These are phyloP conservation scores for Colletotrichum zoysiae DNA, from an alignment of 2,329 filamentous ascomycete species.

Conservation along the genomic window DNA sequence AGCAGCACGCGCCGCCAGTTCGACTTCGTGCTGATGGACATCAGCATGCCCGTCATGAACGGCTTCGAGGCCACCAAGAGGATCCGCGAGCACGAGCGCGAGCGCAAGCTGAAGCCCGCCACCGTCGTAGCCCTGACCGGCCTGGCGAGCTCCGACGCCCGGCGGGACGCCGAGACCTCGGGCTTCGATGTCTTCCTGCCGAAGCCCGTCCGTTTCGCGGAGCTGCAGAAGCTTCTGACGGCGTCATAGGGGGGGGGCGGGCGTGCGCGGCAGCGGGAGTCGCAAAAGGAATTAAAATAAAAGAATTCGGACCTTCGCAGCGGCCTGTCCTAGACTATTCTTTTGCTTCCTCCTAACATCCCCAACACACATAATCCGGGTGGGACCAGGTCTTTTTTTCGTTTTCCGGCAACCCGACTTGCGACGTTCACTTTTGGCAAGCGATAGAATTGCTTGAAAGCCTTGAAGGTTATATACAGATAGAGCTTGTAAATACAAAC, in stretches of 20 bases:
- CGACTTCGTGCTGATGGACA: constrained; percentile 59
- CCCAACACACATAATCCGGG: neutral
- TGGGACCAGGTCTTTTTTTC: neutral
- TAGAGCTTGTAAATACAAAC: constrained; percentile 2
- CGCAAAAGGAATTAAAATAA: no score
- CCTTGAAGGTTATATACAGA: neutral
- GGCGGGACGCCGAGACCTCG: constrained; percentile 61
- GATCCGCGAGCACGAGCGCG: constrained; percentile 62
- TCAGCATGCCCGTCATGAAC: constrained; percentile 69
- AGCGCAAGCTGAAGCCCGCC: constrained; percentile 54
- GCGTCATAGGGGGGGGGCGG: neutral
- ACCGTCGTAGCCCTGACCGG: constrained; percentile 66
- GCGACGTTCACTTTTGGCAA: neutral
- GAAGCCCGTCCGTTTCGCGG: constrained; percentile 61
- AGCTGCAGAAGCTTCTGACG: constrained; percentile 54
- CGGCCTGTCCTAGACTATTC: no score
- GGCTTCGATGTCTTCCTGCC: constrained; percentile 65
- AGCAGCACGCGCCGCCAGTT: constrained; percentile 45
- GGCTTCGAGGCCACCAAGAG: constrained; percentile 61
- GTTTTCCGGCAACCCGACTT: neutral
- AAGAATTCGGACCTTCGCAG: neutral
- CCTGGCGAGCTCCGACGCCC: constrained; percentile 61
- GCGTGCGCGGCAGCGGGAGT: no score
- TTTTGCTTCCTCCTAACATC: neutral
- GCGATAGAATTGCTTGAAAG: neutral